These are phyloP conservation scores for Saussurea involucrata DNA, from an alignment of 129 eudicot genomes.

Conservation along the genomic window DNA sequence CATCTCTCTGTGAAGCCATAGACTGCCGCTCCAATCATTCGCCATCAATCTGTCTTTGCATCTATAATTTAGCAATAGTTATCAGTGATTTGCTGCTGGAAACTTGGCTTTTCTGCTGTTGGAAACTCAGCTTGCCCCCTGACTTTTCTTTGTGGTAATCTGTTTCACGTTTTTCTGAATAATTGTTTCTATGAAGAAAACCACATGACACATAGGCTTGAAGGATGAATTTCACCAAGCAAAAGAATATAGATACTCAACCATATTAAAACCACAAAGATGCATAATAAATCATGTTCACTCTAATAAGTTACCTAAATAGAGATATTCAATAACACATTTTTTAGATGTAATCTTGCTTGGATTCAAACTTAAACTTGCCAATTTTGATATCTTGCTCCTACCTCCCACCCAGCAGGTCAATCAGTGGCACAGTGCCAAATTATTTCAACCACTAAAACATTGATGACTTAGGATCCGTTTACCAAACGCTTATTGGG, in stretches of 20 bases:
- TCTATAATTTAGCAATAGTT: neutral
- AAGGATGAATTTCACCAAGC: neutral
- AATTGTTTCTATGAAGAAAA: neutral
- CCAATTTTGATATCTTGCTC: neutral
- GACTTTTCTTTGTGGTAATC: neutral
- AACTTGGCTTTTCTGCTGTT: neutral
- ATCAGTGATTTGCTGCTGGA: neutral
- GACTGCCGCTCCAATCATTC: neutral
- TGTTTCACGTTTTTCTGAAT: neutral
- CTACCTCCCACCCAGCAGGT: neutral
- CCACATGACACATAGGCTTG: neutral
- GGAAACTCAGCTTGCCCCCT: neutral
- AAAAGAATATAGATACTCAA: neutral
- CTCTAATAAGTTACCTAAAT: neutral
- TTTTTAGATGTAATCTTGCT: neutral
- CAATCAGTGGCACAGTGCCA: neutral
- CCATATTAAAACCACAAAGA: neutral
- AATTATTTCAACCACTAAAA: neutral
- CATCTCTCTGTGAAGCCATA: neutral
- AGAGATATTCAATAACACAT: neutral
- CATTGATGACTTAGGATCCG: neutral
- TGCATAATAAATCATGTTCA: neutral
- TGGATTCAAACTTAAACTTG: slow-evolving; percentile 6
- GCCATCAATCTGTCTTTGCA: neutral
- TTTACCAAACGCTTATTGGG: too few relatives aligned